Conservation (phyloP, 2,329 filamentous ascomycete genomes). For the Talaromyces sp. region DNA sequence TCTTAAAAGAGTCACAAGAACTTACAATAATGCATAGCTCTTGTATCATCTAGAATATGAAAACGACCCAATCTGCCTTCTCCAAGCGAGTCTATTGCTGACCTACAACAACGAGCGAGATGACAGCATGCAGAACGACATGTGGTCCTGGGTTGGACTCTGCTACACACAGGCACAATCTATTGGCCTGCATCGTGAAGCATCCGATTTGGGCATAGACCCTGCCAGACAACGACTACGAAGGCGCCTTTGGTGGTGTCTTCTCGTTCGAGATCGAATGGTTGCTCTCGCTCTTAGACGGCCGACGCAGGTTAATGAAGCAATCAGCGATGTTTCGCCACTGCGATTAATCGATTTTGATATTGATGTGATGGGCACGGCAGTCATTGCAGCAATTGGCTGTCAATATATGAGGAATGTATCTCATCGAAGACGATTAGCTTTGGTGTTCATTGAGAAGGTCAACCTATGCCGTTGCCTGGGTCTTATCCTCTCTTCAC, state of each 20-base stretch:
- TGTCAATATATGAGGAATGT: slow-evolving; percentile 67
- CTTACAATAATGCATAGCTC: slow-evolving; percentile 51
- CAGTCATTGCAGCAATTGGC: slow-evolving; percentile 60
- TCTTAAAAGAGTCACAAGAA: neutral
- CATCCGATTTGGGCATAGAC: slow-evolving; percentile 66
- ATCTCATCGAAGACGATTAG: slow-evolving; percentile 70
- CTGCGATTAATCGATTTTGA: slow-evolving; percentile 76
- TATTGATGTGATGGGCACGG: slow-evolving; percentile 60
- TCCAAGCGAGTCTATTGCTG: slow-evolving; percentile 81
- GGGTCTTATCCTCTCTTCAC: slow-evolving; percentile 77
- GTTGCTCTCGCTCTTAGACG: slow-evolving; percentile 85
- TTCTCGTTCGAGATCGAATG: slow-evolving; percentile 84
- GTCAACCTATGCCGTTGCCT: slow-evolving; percentile 82
- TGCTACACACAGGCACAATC: slow-evolving; percentile 84
- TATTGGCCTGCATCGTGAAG: slow-evolving; percentile 79
- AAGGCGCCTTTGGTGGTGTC: slow-evolving; percentile 92
- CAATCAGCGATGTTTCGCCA: slow-evolving; percentile 87
- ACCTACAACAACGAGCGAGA: slow-evolving; percentile 94
- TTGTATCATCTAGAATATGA: slow-evolving; percentile 91
- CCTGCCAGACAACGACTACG: slow-evolving; percentile 67
- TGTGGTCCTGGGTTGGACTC: slow-evolving; percentile 92
- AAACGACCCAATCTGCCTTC: slow-evolving; percentile 74
- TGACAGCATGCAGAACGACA: slow-evolving; percentile 80
- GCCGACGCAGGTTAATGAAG: slow-evolving; percentile 81
- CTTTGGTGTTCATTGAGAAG: slow-evolving; percentile 82